phyloP scores from a whole-genome alignment of 2,329 filamentous ascomycete genomes.

The Colletotrichum lupini region DNA sequence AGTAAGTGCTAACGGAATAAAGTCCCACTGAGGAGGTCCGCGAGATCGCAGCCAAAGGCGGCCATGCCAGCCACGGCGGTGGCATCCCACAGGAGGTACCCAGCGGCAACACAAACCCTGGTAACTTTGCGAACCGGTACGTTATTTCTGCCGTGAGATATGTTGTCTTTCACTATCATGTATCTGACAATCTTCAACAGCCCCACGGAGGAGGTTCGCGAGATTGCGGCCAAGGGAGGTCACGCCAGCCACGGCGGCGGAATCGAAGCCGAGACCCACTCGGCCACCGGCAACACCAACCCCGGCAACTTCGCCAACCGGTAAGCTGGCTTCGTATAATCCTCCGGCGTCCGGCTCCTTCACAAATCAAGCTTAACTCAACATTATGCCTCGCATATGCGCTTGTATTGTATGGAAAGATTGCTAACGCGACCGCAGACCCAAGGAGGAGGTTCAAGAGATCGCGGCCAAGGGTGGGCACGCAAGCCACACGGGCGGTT shows the following conservation, averaged over 20 bases:
- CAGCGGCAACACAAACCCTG: background rate
- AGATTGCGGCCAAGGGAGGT: constrained; percentile 46
- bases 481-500: constrained; percentile 50
- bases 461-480: constrained; percentile 56
- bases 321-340: constrained; percentile 6
- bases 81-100: constrained; percentile 45
- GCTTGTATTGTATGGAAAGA: background rate
- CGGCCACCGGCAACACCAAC: constrained; percentile 14
- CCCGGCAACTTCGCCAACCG: constrained; percentile 39
- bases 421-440: constrained; percentile 36
- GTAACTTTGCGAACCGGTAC: background rate
- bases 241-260: constrained; percentile 44
- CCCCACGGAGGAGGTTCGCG: background rate
- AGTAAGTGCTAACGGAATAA: background rate
- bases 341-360: background rate
- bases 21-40: constrained; percentile 56
- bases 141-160: background rate
- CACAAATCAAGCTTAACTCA: background rate
- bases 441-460: constrained; percentile 56
- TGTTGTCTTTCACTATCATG: background rate
- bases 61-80: constrained; percentile 49
- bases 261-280: background rate
- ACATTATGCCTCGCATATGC: background rate
- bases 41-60: constrained; percentile 54
- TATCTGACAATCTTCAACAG: background rate